These are phyloP conservation scores for Leishmania martiniquensis DNA, from an alignment of 208 protist species.

Conservation along the genomic window DNA sequence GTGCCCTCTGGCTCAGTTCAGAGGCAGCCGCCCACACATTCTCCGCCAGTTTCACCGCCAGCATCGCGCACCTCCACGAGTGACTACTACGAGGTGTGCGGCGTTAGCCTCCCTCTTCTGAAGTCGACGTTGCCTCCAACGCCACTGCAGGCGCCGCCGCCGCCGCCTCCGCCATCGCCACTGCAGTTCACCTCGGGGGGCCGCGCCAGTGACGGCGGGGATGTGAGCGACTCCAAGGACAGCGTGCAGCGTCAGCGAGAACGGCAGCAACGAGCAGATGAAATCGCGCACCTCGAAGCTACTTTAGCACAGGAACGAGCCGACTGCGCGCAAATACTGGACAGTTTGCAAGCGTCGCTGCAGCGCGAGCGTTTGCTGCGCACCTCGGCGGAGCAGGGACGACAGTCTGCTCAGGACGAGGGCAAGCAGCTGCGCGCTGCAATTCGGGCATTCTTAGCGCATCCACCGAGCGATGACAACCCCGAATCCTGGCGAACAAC, in stretches of 20 bases:
- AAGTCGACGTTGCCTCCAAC: not conserved
- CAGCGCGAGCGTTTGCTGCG: slow-evolving; percentile 31
- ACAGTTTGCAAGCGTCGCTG: slow-evolving; percentile 24
- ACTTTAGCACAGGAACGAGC: slow-evolving; percentile 20
- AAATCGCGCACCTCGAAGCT: slow-evolving; percentile 12
- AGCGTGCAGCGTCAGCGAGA: not conserved
- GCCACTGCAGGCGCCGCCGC: not conserved
- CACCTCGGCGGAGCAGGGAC: slow-evolving; percentile 22
- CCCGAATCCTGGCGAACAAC: not conserved
- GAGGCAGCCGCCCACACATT: not conserved
- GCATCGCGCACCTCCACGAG: slow-evolving; percentile 10
- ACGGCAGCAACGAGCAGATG: not conserved
- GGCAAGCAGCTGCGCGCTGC: slow-evolving; percentile 26
- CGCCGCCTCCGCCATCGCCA: not conserved
- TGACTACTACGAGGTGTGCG: not conserved
- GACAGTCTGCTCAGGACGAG: slow-evolving; percentile 6
- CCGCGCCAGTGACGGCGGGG: not conserved
- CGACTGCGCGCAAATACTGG: slow-evolving; percentile 15
- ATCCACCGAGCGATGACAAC: not conserved
- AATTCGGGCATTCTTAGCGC: not conserved
- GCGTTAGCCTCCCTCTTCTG: not conserved
- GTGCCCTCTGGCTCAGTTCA: slow-evolving; percentile 1
- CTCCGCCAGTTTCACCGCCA: slow-evolving; percentile 1
- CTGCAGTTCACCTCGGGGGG: not conserved
- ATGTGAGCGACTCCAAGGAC: no score